phyloP scores from a whole-genome alignment of 2,329 filamentous ascomycete species.

The Aureobasidium sp. region DNA sequence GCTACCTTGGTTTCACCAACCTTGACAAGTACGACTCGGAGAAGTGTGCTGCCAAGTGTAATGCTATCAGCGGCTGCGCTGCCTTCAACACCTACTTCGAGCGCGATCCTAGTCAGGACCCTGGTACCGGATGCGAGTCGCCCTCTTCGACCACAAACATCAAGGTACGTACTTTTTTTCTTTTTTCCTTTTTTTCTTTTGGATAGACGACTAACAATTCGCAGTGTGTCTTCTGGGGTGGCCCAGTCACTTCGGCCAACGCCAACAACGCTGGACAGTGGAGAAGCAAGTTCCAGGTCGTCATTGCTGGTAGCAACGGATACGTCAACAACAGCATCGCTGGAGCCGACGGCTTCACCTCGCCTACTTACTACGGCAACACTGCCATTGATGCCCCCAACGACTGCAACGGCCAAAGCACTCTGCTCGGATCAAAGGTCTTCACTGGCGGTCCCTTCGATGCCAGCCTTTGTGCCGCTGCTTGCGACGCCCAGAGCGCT shows the following conservation, averaged over 20 bases:
- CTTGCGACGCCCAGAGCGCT: constrained; percentile 20
- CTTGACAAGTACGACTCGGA: constrained; percentile 27
- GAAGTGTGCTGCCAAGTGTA: constrained; percentile 27
- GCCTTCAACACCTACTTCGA: constrained; percentile 33
- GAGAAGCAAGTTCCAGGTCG: constrained; percentile 25
- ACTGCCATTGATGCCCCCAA: constrained; percentile 27
- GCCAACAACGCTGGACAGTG: constrained; percentile 20
- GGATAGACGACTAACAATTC: not conserved
- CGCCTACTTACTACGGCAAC: constrained; percentile 20
- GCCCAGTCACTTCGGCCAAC: constrained; percentile 15
- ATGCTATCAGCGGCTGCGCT: constrained; percentile 24
- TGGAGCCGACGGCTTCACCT: constrained; percentile 21
- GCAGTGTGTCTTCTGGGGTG: constrained; percentile 19
- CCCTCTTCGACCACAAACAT: constrained; percentile 29
- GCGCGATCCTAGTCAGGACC: constrained; percentile 29
- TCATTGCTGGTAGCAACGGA: constrained; percentile 29
- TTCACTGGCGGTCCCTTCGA: constrained; percentile 26
- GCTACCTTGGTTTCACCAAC: constrained; percentile 28
- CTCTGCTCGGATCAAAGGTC: constrained; percentile 22
- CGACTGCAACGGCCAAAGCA: constrained; percentile 23
- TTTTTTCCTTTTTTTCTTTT: no score
- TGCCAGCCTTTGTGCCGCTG: constrained; percentile 25
- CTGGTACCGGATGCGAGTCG: constrained; percentile 28
- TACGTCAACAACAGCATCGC: constrained; percentile 24
- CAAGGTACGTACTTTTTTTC: constrained; percentile 18